Conservation (phyloP, 2,329 filamentous ascomycete genomes). For the Elsinoe arachidis region DNA sequence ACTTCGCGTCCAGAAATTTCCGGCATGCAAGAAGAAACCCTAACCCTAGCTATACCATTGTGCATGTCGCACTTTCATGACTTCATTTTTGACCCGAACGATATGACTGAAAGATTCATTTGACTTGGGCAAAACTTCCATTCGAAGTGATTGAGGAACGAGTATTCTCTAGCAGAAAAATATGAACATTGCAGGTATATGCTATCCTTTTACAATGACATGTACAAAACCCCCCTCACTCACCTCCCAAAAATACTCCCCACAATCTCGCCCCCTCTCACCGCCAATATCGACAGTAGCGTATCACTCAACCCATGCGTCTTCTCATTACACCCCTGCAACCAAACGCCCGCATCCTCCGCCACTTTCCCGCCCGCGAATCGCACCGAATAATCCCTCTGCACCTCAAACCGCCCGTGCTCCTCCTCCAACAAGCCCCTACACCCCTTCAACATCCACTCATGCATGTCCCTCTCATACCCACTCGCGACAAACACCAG, state of each 20-base stretch:
- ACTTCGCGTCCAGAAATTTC: slow-evolving; percentile 8
- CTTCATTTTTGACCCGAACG: neutral
- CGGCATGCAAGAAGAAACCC: neutral
- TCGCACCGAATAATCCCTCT: slow-evolving; percentile 68
- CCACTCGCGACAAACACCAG: slow-evolving; percentile 80
- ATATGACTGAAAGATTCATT: no score
- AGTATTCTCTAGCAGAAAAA: neutral
- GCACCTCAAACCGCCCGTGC: slow-evolving; percentile 54
- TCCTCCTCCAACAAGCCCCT: slow-evolving; percentile 54
- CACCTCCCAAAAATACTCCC: slow-evolving; percentile 27
- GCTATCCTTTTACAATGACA: neutral
- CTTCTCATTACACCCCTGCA: slow-evolving; percentile 88
- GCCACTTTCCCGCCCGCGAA: slow-evolving; percentile 61
- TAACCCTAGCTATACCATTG: slow-evolving; percentile 1
- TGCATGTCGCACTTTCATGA: neutral
- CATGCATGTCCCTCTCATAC: slow-evolving; percentile 69
- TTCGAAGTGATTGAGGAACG: neutral
- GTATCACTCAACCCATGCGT: slow-evolving; percentile 59
- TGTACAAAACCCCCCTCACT: neutral
- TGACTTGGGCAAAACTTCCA: neutral
- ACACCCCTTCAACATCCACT: slow-evolving; percentile 61
- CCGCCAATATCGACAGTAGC: slow-evolving; percentile 29
- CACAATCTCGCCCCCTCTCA: slow-evolving; percentile 31
- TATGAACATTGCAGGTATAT: neutral
- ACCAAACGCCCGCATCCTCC: slow-evolving; percentile 70